Evolutionary conservation across 2,329 filamentous ascomycete genomes (phyloP), one percentile per base, ranked within the genome.

Genomic region (Fusarium algeriense): DNA sequence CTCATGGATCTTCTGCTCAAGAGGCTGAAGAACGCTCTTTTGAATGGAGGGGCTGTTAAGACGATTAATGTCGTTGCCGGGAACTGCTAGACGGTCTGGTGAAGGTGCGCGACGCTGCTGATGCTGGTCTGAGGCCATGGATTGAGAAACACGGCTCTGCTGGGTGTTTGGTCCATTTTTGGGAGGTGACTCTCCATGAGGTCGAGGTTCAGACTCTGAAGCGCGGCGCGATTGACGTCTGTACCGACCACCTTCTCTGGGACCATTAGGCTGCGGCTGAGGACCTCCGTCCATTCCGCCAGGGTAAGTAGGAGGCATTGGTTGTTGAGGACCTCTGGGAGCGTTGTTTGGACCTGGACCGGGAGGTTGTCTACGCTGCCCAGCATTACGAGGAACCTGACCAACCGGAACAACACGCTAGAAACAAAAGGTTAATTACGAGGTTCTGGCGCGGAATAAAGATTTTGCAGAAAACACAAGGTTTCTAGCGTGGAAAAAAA

Each of bases 1-100:
- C 78, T 85, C 82, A 50, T 77, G 76, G 44, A 85, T 81, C 76
- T 85, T 85, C 55, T 80, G 78, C 64, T 84, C 81, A 1, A 85
- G 82, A 8, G 83, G 83, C 65, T 83, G 81, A 37, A 85, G 81
- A 61, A 85, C 83, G 70, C 78, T 83, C 66, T 82, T 79, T 56
- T 79, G 74, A 53, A 85, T 80, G 74, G 80, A 83, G 20, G 83
- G 83, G 64, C 81, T 84, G 68, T 83, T 81, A 61, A 85, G 78
- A n/a, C 83, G 83, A 68, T 78, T 78, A 75, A 85, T 82, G 46
- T 73, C 58, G 23, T 60, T 63, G 41, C 73, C 73, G 8, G 71
- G 70, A 7, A 71, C 54, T 38, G 64, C 62, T 28, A 67, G 64
- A 35, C 64, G 64, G 6, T 69, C 61, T 4, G 69, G 74, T 8